These are phyloP conservation scores for Cutaneotrichosporon sp. DNA, from an alignment of 1,284 basidiomycete genomes.

Conservation along the genomic window DNA sequence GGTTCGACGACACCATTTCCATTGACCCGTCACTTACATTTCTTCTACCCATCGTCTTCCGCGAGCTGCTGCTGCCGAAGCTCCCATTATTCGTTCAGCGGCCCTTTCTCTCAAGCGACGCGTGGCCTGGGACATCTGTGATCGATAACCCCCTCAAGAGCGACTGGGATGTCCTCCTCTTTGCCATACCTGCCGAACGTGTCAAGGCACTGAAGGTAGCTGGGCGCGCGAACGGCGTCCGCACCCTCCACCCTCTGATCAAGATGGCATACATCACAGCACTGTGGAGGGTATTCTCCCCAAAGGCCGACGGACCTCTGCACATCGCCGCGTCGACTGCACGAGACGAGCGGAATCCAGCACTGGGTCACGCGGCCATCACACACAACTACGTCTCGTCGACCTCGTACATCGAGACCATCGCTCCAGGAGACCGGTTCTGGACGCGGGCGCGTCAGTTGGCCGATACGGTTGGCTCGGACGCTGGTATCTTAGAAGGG, in stretches of 20 bases:
- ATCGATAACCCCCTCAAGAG: slow-evolving; percentile 5
- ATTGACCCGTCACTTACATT: slow-evolving; percentile 19
- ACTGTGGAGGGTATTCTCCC: slow-evolving; percentile 23
- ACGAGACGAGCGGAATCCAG: slow-evolving; percentile 24
- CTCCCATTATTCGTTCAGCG: slow-evolving; percentile 30
- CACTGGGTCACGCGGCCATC: slow-evolving; percentile 24
- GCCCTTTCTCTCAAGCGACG: slow-evolving; percentile 14
- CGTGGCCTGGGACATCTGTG: slow-evolving; percentile 27
- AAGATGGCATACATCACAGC: slow-evolving; percentile 26
- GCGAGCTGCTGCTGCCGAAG: slow-evolving; percentile 31
- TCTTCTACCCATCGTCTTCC: slow-evolving; percentile 28
- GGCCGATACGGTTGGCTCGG: not conserved
- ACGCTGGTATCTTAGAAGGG: slow-evolving; percentile 12
- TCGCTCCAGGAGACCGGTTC: slow-evolving; percentile 17
- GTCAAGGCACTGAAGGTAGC: slow-evolving; percentile 20
- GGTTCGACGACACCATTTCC: slow-evolving; percentile 27
- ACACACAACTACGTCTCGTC: slow-evolving; percentile 35
- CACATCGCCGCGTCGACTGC: slow-evolving; percentile 9
- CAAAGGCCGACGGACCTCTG: not conserved
- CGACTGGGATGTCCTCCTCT: slow-evolving; percentile 13
- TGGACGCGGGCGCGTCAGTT: slow-evolving; percentile 19
- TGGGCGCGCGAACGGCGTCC: slow-evolving; percentile 23
- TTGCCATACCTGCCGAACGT: slow-evolving; percentile 12
- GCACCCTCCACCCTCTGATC: slow-evolving; percentile 36
- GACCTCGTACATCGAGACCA: slow-evolving; percentile 7